These are phyloP conservation scores for Phytophthora cryptogea DNA, from an alignment of 352 stramenopile genomes.

Conservation along the genomic window DNA sequence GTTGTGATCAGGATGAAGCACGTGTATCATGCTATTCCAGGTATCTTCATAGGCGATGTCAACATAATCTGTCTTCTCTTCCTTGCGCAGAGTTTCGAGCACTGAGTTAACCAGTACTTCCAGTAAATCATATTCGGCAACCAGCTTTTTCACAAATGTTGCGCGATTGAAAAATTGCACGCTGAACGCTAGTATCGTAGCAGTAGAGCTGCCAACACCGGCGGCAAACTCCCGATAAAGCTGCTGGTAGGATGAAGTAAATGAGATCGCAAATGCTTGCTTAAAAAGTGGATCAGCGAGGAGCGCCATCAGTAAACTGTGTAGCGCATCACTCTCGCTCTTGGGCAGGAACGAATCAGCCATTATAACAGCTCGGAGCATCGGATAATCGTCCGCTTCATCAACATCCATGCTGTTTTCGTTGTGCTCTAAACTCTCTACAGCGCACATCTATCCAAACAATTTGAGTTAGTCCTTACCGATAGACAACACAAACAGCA, in stretches of 20 bases:
- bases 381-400: slow-evolving; percentile 50
- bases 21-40: slow-evolving; percentile 48
- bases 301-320: slow-evolving; percentile 96
- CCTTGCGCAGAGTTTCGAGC: slow-evolving; percentile 70
- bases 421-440: slow-evolving; percentile 41
- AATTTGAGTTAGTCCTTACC: slow-evolving; percentile 17
- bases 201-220: slow-evolving; percentile 76
- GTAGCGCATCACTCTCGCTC: slow-evolving; percentile 75
- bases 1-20: slow-evolving; percentile 41
- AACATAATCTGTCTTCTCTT: slow-evolving; percentile 46
- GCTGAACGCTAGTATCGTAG: slow-evolving; percentile 92
- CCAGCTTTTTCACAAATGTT: slow-evolving; percentile 93
- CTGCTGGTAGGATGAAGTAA: slow-evolving; percentile 93
- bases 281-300: slow-evolving; percentile 98
- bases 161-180: slow-evolving; percentile 99
- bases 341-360: slow-evolving; percentile 85
- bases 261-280: slow-evolving; percentile 93
- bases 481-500: slow-evolving; percentile 1
- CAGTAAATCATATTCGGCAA: slow-evolving; percentile 71
- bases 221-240: slow-evolving; percentile 79
- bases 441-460: slow-evolving; percentile 38
- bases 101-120: slow-evolving; percentile 75
- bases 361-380: slow-evolving; percentile 81
- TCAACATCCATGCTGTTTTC: slow-evolving; percentile 49
- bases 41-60: slow-evolving; percentile 53